These are phyloP conservation scores for Chrysosporium keratinophilum DNA, from an alignment of 2,329 filamentous ascomycete species.

Conservation along the genomic window DNA sequence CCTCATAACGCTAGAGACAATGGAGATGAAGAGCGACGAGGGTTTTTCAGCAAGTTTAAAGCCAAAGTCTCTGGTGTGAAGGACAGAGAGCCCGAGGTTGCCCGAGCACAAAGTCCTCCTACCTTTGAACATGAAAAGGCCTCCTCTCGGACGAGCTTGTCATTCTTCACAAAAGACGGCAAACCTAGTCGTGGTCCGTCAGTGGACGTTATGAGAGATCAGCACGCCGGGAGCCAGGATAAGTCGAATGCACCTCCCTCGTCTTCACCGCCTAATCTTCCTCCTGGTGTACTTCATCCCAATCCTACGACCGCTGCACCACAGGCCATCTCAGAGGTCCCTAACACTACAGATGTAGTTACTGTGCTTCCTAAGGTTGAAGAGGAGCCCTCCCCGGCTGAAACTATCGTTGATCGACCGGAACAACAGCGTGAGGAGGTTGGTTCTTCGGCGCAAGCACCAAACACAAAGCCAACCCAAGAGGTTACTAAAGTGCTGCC, in stretches of 20 bases:
- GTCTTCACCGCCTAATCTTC: conserved; percentile 6
- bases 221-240: conserved; percentile 20
- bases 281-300: conserved; percentile 23
- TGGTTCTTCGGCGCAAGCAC: not conserved
- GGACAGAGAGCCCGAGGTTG: conserved; percentile 45
- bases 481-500: not conserved
- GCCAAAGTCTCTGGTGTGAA: conserved; percentile 52
- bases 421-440: not conserved
- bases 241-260: conserved; percentile 8
- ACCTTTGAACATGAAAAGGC: conserved; percentile 28
- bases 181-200: conserved; percentile 18
- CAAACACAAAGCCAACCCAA: not conserved
- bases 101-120: conserved; percentile 44
- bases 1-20: conserved; percentile 21
- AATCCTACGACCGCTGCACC: conserved; percentile 25
- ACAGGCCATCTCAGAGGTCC: conserved; percentile 29
- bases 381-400: conserved; percentile 4
- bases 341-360: conserved; percentile 10
- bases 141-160: conserved; percentile 27
- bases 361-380: conserved; percentile 10
- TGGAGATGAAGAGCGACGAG: conserved; percentile 45
- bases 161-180: conserved; percentile 21
- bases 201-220: conserved; percentile 19
- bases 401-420: not conserved
- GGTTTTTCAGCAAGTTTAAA: conserved; percentile 54